Evolutionary conservation across 345 rosid species (phyloP), one percentile per base, ranked within the genome.

Genomic region (Euphorbia tirucalli): DNA sequence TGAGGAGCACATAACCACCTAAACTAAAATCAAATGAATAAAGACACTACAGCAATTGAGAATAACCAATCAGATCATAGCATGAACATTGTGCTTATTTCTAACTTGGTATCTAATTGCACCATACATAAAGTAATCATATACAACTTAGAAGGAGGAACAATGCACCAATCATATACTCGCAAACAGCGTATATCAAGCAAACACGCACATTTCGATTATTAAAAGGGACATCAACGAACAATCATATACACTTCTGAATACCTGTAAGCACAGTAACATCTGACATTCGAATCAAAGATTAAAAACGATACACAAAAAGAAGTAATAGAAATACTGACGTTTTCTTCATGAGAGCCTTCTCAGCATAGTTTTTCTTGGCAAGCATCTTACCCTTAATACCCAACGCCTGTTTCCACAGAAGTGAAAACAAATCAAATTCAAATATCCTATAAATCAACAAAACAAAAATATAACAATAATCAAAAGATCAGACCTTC

Each of bases 311-410:
- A n/a, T n/a, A n/a, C n/a, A n/a, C n/a, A n/a, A n/a, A n/a, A n/a
- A n/a, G n/a, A 19, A 61, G 18, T 32, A 14, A 24, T 56, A 32
- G 39, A 37, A 37, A 50, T 16, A 60, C 81, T 70, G 30, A 78
- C 81, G 81, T 78, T 66, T 74, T 79, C 68, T 74, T 79, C 82
- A 79, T 79, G 57, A 65, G 82, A 16, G 70, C 82, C 78, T 79
- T 79, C 61, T 79, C 78, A 22, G 75, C 68, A 61, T 79, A 79
- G 66, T 79, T 79, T 50, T 79, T 74, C 82, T 79, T 79, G 43
- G 82, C 82, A n/a, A 79, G 37, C 78, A 58, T 71, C 78, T 79
- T 79, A 66, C 82, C 82, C 66, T 79, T 79, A 39, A 79, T 74
- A 61, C 82, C 82, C 52, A 79, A 54, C 9, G 78, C 37, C 76